These are phyloP conservation scores for Rubia peregrina DNA, from an alignment of 305 asterid species.

Conservation along the genomic window DNA sequence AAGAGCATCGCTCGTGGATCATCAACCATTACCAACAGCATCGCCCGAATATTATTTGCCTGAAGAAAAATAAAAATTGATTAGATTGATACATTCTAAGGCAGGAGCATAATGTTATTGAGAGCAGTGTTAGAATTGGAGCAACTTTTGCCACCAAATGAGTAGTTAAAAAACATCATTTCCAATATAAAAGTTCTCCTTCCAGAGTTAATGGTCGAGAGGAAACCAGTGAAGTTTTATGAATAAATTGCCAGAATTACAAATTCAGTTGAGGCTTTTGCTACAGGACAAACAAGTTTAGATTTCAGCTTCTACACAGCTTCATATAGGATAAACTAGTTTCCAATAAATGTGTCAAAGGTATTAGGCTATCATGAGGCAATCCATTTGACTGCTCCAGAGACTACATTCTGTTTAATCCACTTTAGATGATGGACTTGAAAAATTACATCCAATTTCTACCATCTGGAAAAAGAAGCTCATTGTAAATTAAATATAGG, in stretches of 20 bases:
- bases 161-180: not conserved
- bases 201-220: not conserved
- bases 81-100: slow-evolving; percentile 11
- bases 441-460: not conserved
- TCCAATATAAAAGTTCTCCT: not conserved
- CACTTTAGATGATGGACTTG: not conserved
- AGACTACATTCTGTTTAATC: not conserved
- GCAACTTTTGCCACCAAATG: not conserved
- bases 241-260: not conserved
- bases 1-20: slow-evolving; percentile 98
- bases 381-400: not conserved
- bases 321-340: not conserved
- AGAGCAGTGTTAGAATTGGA: not conserved
- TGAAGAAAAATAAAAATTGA: slow-evolving; percentile 23
- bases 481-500: not conserved
- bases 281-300: not conserved
- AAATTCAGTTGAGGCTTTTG: not conserved
- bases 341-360: not conserved
- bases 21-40: slow-evolving; percentile 97
- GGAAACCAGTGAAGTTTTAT: not conserved
- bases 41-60: slow-evolving; percentile 94
- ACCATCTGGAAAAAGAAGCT: not conserved
- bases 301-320: not conserved
- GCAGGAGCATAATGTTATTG: not conserved
- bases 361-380: not conserved